Conservation (phyloP, 805 yeast species). For the Danielia reshetovae region DNA sequence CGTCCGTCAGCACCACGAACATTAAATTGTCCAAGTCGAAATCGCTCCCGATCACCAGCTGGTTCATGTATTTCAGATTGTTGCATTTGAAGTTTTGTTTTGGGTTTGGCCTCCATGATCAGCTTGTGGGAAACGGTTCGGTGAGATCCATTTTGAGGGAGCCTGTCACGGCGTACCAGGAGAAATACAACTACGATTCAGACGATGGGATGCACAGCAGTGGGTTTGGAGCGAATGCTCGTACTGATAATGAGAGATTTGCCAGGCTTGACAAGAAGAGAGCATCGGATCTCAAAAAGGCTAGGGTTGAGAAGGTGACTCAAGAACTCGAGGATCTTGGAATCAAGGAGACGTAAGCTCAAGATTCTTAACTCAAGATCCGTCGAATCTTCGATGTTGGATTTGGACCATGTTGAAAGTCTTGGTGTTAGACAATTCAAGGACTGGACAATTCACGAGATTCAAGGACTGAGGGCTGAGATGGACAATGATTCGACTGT, state of each 20-base stretch:
- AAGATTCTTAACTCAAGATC: constrained; percentile 30
- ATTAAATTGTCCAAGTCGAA: constrained; percentile 44
- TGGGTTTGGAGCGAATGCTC: constrained; percentile 12
- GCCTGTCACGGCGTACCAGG: constrained; percentile 22
- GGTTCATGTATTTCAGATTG: constrained; percentile 48
- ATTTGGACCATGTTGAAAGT: background rate
- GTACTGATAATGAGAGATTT: constrained; percentile 13
- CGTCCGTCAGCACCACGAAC: constrained; percentile 31
- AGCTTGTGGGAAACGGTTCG: constrained; percentile 36
- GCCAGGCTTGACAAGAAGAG: constrained; percentile 28
- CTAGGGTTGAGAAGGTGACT: constrained; percentile 30
- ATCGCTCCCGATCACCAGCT: constrained; percentile 44
- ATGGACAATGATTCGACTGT: no score
- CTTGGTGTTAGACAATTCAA: background rate
- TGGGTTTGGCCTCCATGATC: constrained; percentile 49
- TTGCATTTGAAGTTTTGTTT: constrained; percentile 49
- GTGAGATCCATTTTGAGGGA: constrained; percentile 35
- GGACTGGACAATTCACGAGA: background rate
- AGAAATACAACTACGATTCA: constrained; percentile 10
- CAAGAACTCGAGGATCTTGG: constrained; percentile 30
- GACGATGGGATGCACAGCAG: constrained; percentile 2
- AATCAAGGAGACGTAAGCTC: constrained; percentile 20
- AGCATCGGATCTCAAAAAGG: constrained; percentile 34
- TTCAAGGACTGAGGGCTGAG: no score
- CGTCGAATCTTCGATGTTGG: constrained; percentile 22